Evolutionary conservation across 192 early-diverging fungal species (phyloP).

Genomic region (Chytriomyces sp.): DNA sequence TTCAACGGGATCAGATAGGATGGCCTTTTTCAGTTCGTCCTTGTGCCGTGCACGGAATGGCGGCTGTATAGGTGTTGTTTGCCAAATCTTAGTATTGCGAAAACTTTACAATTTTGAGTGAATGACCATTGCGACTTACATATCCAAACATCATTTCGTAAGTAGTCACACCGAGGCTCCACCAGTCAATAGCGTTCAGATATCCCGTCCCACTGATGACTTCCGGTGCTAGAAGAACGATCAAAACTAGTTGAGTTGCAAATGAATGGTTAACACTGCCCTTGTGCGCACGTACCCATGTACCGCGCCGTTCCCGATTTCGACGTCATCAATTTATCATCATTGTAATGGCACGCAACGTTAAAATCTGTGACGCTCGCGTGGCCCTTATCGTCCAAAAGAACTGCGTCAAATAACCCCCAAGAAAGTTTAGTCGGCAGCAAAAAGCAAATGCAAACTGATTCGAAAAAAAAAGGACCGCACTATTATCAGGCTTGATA

Average conservation of each 20-base stretch:
- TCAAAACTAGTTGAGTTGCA: conserved; percentile 45
- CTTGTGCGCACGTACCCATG: conserved; percentile 74
- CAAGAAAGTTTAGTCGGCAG: too few species aligned
- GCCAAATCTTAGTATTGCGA: too few species aligned
- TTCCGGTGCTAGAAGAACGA: conserved; percentile 55
- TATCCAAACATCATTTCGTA: conserved; percentile 80
- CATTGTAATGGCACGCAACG: conserved; percentile 54
- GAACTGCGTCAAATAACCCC: conserved; percentile 38
- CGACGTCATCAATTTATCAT: conserved; percentile 48
- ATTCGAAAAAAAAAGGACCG: conserved; percentile 24
- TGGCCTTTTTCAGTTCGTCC: conserved; percentile 68
- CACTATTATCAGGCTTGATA: conserved; percentile 42
- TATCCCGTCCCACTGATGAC: conserved; percentile 57
- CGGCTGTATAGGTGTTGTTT: conserved; percentile 50
- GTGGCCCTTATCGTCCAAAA: conserved; percentile 56
- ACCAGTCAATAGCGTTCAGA: conserved; percentile 74
- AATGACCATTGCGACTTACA: not conserved
- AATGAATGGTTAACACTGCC: not conserved
- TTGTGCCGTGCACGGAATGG: conserved; percentile 80
- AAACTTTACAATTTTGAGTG: conserved; percentile 53
- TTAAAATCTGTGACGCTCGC: conserved; percentile 62
- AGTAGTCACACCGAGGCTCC: conserved; percentile 76
- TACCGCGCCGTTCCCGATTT: conserved; percentile 69
- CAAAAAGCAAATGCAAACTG: conserved; percentile 69
- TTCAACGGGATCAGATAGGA: conserved; percentile 68